Base-by-base conservation (phyloP, 305 asterid genomes). In the Plantago lanceolata region DNA sequence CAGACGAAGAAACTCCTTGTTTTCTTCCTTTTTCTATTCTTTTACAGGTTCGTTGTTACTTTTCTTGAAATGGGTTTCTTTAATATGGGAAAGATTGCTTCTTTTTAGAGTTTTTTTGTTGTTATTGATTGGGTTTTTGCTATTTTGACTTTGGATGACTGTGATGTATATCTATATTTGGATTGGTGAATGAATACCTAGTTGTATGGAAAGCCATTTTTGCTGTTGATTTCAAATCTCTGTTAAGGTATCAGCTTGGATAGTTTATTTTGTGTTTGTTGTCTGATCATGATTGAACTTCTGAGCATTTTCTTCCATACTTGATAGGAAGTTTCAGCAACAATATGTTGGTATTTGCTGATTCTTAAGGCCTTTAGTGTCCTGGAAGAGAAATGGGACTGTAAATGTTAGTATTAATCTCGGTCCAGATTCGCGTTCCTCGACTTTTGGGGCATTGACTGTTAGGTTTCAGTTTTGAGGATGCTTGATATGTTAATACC, bases 1-100 rank as follows among this genome's bases (percentile, higher is more conserved):
- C 98, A 0, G 98, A 89, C n/a, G 81, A 48, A 0, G 98, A 92
- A n/a, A 85, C 83, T 0, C 98, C 98, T n/a, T n/a, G n/a, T n/a
- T n/a, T n/a, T n/a, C n/a, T n/a, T n/a, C n/a, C n/a, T n/a, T n/a
- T n/a, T n/a, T n/a, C n/a, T n/a, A n/a, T n/a, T n/a, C n/a, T n/a
- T n/a, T n/a, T n/a, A n/a, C n/a, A n/a, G n/a, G n/a, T 28, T 35
- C 7, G 58, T 64, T 53, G 55, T 49, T 40, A 16, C 14, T 65
- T 63, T 64, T 62, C n/a, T 68, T 67, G 26, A 64, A 64, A 28
- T 72, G 76, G 78, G 73, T 8, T 66, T 14, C 26, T 28, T 14
- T 56, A 48, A 52, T 54, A 71, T 5, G 40, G 40, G 8, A 33
- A 33, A 48, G 40, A 64, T 50, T 54, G 77, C 59, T 55, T 66